Evolutionary conservation across 306 rosid genomes (phyloP).

Genomic region (Echinosophora koreensis): DNA sequence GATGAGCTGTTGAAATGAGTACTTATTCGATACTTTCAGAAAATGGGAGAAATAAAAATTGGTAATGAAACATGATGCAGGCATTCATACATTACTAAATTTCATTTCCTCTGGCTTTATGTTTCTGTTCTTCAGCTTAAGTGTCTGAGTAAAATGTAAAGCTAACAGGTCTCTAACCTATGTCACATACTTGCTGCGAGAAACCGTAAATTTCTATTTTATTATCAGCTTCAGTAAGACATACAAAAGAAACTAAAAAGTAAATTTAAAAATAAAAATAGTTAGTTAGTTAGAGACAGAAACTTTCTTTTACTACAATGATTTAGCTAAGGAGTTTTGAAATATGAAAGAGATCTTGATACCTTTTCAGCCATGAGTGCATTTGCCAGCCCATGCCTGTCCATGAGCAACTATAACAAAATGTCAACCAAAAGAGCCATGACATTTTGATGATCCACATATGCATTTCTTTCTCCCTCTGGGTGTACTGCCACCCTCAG

Average conservation of each 20-base stretch:
- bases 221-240: conserved; percentile 3
- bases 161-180: not conserved
- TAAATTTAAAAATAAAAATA: not conserved
- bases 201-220: conserved; percentile 9
- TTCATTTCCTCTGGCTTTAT: conserved; percentile 17
- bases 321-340: not conserved
- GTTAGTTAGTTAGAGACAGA: not conserved
- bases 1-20: conserved; percentile 12
- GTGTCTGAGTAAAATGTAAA: conserved; percentile 2
- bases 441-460: conserved; percentile 63
- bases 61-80: conserved; percentile 20
- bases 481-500: conserved; percentile 48
- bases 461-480: conserved; percentile 65
- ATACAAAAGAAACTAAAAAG: not conserved
- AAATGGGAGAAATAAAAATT: conserved; percentile 5
- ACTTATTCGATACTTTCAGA: not conserved
- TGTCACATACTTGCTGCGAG: not conserved
- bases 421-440: conserved; percentile 60
- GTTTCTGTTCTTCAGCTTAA: not conserved
- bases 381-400: conserved; percentile 44
- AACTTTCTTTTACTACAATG: not conserved
- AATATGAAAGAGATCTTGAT: conserved; percentile 34
- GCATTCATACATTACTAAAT: conserved; percentile 24
- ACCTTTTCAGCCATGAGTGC: conserved; percentile 43
- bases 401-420: conserved; percentile 29